Conservation (phyloP, 768 basidiomycete species). For the Rhizopogon rudus region DNA sequence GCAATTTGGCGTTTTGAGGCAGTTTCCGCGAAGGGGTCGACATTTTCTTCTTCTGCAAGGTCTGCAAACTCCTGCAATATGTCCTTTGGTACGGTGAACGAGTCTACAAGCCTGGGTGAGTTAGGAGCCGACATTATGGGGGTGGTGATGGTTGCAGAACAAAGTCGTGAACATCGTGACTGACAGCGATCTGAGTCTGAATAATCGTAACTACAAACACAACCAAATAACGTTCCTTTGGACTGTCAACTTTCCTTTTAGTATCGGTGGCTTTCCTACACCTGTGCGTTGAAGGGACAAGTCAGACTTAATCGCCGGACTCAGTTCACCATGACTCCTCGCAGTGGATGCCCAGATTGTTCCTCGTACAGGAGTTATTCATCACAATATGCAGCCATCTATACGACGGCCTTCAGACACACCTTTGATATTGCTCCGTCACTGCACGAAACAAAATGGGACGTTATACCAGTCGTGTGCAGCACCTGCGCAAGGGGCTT, state of each 20-base stretch:
- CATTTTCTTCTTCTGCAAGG: slow-evolving; percentile 88
- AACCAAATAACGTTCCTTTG: slow-evolving; percentile 16
- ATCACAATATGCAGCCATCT: background rate
- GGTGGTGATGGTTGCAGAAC: slow-evolving; percentile 16
- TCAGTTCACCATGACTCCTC: background rate
- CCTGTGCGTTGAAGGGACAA: too few species aligned
- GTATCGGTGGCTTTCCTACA: too few species aligned
- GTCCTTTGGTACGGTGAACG: slow-evolving; percentile 91
- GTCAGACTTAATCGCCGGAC: too few species aligned
- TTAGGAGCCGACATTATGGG: slow-evolving; percentile 47
- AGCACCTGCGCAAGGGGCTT: too few species aligned
- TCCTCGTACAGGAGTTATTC: background rate
- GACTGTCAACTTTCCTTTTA: too few species aligned
- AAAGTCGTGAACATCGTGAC: slow-evolving; percentile 4
- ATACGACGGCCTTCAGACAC: too few species aligned
- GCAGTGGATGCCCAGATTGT: background rate
- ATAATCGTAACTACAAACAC: slow-evolving; percentile 21
- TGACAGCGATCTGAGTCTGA: slow-evolving; percentile 23
- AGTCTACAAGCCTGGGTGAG: slow-evolving; percentile 77
- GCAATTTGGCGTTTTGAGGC: slow-evolving; percentile 93
- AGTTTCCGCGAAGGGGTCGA: slow-evolving; percentile 90
- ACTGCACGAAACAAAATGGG: too few species aligned
- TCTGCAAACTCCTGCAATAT: slow-evolving; percentile 91
- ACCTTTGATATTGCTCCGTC: too few species aligned
- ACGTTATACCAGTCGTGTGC: too few species aligned